Base-by-base conservation (phyloP, 2,329 filamentous ascomycete species). In the Cytospora piceae region DNA sequence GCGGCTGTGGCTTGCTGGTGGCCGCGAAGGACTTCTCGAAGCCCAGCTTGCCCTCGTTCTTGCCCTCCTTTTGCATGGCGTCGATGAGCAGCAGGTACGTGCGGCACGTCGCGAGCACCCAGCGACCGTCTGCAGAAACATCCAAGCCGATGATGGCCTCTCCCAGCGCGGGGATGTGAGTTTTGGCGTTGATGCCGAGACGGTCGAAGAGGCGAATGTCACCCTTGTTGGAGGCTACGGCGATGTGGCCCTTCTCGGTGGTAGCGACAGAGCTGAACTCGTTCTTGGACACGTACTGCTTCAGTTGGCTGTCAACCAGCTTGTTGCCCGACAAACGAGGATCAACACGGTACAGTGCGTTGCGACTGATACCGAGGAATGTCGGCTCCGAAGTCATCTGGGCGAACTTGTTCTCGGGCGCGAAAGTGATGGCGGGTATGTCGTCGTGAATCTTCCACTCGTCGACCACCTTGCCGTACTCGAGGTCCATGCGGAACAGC, bases 381-480 rank as follows among this genome's bases (percentile, higher is more conserved):
- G 95, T 96, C 74, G 97, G 93, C 75, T 97, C 93, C 67, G 90
- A 88, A 0, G 93, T 97, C 90, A 96, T 97, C 80, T 99, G 95
- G 1, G 95, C 89, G 73, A 97, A 99, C 86, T 99, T 99, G 85
- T 90, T 97, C 77, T 97, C 94, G 0, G 95, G 95, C 0, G 92
- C 92, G 77, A 98, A 98, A 12, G 90, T 95, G 63, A 92, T 88
- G 68, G 98, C 92, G 0, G 92, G 90, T 63, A 99, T 97, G 75
- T 98, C 92, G 69, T 99, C 94, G 74, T 99, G 94, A 17, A 99
- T 86, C 72, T 97, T 97, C 95, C 95, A 99, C 78, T 99, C 95
- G 74, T 99, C 95, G 2, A 98, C 93, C 42, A 99, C 92, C 80
- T 97, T 98, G 71, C 95, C 95, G 72, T 96, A 96, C 77, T 99